phyloP scores from a whole-genome alignment of 495 filamentous ascomycete species.

The Aspergillus ellipticus region DNA sequence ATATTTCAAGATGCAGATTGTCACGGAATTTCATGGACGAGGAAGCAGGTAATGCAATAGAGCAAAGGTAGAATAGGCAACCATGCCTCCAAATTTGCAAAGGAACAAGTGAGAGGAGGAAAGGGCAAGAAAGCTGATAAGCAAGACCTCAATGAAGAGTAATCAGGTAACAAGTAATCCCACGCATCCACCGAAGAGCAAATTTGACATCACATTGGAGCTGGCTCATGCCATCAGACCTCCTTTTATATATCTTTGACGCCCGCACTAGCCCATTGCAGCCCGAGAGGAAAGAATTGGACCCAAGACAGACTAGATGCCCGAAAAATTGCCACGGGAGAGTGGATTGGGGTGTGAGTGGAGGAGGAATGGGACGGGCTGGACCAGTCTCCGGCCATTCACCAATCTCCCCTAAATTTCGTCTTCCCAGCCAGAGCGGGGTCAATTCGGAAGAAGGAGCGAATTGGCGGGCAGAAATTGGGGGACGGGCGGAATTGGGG shows the following conservation, averaged over 20 bases:
- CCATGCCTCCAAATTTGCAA: not conserved
- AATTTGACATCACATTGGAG: not conserved
- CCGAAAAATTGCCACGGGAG: slow-evolving; percentile 26
- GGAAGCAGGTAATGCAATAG: not conserved
- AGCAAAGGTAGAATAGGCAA: not conserved
- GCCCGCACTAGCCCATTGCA: slow-evolving; percentile 3
- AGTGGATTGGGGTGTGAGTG: slow-evolving; percentile 31
- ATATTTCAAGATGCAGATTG: slow-evolving; percentile 9
- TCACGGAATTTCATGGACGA: not conserved
- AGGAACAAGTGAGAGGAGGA: not conserved
- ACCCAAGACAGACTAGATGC: slow-evolving; percentile 4
- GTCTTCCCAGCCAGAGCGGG: slow-evolving; percentile 50
- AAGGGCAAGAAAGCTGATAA: slow-evolving; percentile 12
- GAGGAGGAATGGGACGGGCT: slow-evolving; percentile 28
- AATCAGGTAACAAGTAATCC: slow-evolving; percentile 3
- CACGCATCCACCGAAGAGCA: not conserved
- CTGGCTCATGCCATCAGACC: not conserved
- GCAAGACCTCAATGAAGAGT: not conserved
- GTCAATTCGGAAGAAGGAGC: slow-evolving; percentile 42
- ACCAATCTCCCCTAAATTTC: slow-evolving; percentile 23
- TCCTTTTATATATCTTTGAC: slow-evolving; percentile 15
- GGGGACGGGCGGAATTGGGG: slow-evolving; percentile 32
- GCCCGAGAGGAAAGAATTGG: slow-evolving; percentile 3
- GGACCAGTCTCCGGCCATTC: slow-evolving; percentile 30
- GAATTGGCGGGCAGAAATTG: slow-evolving; percentile 41